Conservation (phyloP, 148 eudicot species). For the Diospyros kaki region DNA sequence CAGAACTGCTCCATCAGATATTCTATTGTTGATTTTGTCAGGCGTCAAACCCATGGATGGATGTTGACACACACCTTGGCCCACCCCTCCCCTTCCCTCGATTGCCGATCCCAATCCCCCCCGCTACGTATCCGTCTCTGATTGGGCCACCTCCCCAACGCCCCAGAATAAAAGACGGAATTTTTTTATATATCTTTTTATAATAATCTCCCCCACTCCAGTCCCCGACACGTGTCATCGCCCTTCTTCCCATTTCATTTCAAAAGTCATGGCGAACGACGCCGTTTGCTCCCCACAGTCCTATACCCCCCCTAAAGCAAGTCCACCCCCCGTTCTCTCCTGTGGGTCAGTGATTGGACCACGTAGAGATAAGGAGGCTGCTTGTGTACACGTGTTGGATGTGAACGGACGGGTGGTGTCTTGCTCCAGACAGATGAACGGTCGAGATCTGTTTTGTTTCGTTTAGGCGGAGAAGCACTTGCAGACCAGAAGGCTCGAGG, state of each 20-base stretch:
- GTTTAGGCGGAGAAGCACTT: not conserved
- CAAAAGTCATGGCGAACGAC: not conserved
- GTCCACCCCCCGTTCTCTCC: too few species aligned
- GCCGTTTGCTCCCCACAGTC: slow-evolving; percentile 2
- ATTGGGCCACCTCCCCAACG: slow-evolving; percentile 19
- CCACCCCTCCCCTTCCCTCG: not conserved
- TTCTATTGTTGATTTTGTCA: too few species aligned
- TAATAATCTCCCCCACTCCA: not conserved
- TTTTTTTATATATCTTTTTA: not conserved
- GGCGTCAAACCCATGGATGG: too few species aligned
- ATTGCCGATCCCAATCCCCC: not conserved
- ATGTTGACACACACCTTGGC: not conserved
- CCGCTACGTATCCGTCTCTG: slow-evolving; percentile 24
- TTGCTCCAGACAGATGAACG: slow-evolving; percentile 2
- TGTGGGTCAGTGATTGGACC: slow-evolving; percentile 13
- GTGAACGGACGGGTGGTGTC: slow-evolving; percentile 11
- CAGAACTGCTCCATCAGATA: too few species aligned
- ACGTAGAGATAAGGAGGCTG: slow-evolving; percentile 9
- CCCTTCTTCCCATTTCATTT: too few species aligned
- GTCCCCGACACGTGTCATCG: not conserved
- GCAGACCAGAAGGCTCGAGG: too few species aligned
- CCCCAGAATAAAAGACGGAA: not conserved
- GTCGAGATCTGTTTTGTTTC: not conserved
- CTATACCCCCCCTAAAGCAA: too few species aligned
- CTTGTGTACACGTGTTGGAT: slow-evolving; percentile 15